A percentile compares a stretch with the other conserved stretches of the same genome.
These are phyloP conservation scores for Syzygium aqueum DNA, from an alignment of 345 rosid genomes.

Conservation along the genomic window DNA sequence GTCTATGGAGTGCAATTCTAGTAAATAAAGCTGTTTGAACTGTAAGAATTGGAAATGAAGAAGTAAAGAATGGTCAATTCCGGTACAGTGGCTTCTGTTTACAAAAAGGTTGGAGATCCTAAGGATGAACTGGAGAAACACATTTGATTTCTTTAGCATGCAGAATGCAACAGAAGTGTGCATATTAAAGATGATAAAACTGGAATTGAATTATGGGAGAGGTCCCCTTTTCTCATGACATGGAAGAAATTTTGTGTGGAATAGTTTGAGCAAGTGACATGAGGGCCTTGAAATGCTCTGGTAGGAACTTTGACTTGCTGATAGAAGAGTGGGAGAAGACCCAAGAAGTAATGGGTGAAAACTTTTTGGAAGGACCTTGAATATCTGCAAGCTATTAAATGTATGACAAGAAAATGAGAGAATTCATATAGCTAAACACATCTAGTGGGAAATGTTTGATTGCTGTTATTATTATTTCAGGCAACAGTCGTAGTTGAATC, in stretches of 20 bases:
- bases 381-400: background rate
- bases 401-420: background rate
- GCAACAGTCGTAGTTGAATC: background rate
- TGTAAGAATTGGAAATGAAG: background rate
- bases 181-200: background rate
- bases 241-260: background rate
- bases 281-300: background rate
- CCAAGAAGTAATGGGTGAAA: background rate
- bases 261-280: background rate
- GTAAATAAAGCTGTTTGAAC: background rate
- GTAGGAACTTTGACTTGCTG: background rate
- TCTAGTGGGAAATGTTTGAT: background rate
- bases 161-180: background rate
- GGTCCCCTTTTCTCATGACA: background rate
- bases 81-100: background rate
- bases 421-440: background rate
- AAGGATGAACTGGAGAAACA: background rate
- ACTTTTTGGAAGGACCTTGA: background rate
- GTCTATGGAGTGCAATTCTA: background rate
- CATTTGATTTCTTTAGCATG: background rate
- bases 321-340: background rate
- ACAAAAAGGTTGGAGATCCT: background rate
- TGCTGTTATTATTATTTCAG: background rate
- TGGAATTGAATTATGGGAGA: background rate
- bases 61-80: background rate